These are phyloP conservation scores for Dentiscutata heterogama DNA, from an alignment of 371 early-diverging fungal species.

Conservation along the genomic window DNA sequence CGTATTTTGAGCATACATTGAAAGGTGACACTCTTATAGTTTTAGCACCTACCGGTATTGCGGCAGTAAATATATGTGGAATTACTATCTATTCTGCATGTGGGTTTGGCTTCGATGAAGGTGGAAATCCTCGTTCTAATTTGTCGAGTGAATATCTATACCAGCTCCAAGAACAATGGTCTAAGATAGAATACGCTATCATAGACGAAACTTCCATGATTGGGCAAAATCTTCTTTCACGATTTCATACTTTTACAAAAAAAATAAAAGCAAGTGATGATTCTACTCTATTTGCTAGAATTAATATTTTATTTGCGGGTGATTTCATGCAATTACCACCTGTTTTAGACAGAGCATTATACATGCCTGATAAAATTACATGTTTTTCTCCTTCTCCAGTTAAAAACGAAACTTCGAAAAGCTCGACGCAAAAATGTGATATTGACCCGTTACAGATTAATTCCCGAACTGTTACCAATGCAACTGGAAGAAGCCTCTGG, in stretches of 20 bases:
- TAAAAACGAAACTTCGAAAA: neutral
- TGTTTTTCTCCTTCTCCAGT: neutral
- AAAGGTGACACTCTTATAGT: too few species aligned
- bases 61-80: too few species aligned
- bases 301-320: neutral
- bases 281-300: neutral
- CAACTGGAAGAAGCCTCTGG: neutral
- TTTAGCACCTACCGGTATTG: too few species aligned
- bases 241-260: neutral
- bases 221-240: neutral
- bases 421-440: neutral
- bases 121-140: neutral
- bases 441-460: neutral
- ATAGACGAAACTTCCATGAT: slow-evolving; percentile 2
- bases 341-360: neutral
- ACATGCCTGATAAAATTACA: neutral
- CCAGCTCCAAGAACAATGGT: neutral
- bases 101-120: too few species aligned
- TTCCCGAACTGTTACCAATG: neutral
- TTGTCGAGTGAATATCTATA: neutral
- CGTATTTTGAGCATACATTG: too few species aligned
- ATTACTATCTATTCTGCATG: too few species aligned
- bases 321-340: neutral
- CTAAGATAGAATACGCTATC: neutral
- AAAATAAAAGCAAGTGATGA: slow-evolving; percentile 3